Base-by-base conservation (phyloP, 2,329 filamentous ascomycete genomes). In the Exophiala sp. region DNA sequence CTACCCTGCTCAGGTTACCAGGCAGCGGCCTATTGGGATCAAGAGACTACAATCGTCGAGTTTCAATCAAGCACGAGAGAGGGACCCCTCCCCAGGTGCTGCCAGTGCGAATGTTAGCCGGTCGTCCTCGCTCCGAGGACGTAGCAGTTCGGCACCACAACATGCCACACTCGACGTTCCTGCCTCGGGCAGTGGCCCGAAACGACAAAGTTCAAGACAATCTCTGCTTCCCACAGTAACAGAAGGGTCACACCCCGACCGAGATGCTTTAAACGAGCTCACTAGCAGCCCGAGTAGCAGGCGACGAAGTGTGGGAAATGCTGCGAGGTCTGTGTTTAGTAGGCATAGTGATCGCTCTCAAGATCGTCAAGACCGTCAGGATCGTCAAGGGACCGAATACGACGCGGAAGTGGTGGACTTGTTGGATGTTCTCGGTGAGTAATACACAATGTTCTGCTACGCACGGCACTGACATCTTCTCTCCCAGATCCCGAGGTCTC, bases 401-500 rank as follows among this genome's bases (percentile, higher is more conserved):
- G 77, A 79, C 21, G 67, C 76, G 9, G 75, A 78, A 56, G 72
- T 86, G 57, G 82, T 86, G 5, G 81, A 86, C 64, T 68, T 86
- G 13, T 68, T 87, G 43, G 83, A 86, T 67, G 78, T 84, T 24
- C 73, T 87, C 56, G 82, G 82, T 84, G 72, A 53, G 77, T 9
- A 16, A 18, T 10, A 1, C 13, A 10, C 4, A 8, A n/a, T n/a
- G 29, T n/a, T 5, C 38, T 18, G 32, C 9, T 29, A 16, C 19
- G 13, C 9, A 37, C 4, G 32, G 58, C 53, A 29, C 60, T 46
- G 18, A 23, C 52, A 57, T 67, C 48, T 72, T 56, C 13, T 32
- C 6, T 50, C 22, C 4, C 57, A 89, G 88, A 94, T 61, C 87
- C 88, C 35, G 86, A 94, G 69, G 82, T 95, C 2, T 81, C 86